Evolutionary conservation across 495 filamentous ascomycete species (phyloP).

Genomic region (Penicillium steckii): DNA sequence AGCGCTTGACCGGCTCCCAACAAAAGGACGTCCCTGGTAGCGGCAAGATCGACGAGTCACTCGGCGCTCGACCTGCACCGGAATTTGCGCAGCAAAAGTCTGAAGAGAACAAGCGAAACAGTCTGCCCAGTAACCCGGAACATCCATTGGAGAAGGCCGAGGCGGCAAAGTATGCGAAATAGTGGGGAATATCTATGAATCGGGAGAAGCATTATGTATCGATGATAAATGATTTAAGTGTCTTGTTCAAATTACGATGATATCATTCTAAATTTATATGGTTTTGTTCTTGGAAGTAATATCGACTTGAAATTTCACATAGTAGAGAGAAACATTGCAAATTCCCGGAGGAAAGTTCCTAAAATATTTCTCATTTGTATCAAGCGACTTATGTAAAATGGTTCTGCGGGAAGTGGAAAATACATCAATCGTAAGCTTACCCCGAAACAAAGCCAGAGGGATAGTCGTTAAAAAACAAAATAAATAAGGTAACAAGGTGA

Average conservation of each 20-base stretch:
- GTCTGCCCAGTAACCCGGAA: constrained; percentile 62
- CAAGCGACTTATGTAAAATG: background rate
- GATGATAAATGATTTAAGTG: background rate
- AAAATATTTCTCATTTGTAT: background rate
- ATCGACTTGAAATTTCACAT: no score
- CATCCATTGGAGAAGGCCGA: constrained; percentile 68
- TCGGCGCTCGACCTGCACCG: constrained; percentile 22
- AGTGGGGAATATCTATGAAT: no score
- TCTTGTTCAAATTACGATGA: no score
- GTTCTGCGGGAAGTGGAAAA: constrained; percentile 6
- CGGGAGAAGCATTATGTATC: no score
- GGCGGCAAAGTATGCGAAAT: constrained; percentile 60
- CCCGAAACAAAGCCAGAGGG: constrained; percentile 2
- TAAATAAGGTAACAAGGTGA: background rate
- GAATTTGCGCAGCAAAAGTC: constrained; percentile 39
- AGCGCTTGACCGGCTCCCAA: constrained; percentile 65
- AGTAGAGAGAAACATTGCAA: no score
- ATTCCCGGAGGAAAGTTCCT: no score
- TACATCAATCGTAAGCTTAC: constrained; percentile 19
- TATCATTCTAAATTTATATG: no score
- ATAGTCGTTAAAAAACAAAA: background rate
- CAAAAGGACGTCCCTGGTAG: constrained; percentile 51
- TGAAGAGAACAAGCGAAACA: constrained; percentile 30
- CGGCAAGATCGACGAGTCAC: constrained; percentile 49
- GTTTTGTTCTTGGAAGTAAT: no score